These are phyloP conservation scores for Erythrobasidium yunnanense DNA, from an alignment of 768 basidiomycete species.

Conservation along the genomic window DNA sequence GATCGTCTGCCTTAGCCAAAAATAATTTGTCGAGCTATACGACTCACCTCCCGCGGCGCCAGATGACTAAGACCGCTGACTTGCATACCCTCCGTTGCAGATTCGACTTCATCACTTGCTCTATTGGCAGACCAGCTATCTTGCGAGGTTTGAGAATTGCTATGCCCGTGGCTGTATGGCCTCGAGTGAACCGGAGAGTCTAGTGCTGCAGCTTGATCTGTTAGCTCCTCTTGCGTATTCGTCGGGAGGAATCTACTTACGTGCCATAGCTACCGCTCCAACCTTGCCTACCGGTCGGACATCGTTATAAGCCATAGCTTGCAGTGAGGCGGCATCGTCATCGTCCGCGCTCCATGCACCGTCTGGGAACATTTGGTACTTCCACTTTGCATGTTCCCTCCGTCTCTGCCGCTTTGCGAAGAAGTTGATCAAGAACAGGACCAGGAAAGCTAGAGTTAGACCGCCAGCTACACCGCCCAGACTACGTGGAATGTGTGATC, in stretches of 20 bases:
- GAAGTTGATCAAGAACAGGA: conserved; percentile 7
- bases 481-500: not conserved
- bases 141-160: not conserved
- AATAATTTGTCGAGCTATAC: too few relatives aligned
- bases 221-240: too few relatives aligned
- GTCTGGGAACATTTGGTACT: not conserved
- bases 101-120: conserved; percentile 11
- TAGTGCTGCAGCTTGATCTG: too few relatives aligned
- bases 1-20: not conserved
- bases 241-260: too few relatives aligned
- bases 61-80: conserved; percentile 5
- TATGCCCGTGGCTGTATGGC: too few relatives aligned
- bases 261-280: not conserved
- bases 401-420: conserved; percentile 11
- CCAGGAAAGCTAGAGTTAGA: not conserved
- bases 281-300: not conserved
- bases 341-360: not conserved
- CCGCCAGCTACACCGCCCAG: conserved; percentile 15
- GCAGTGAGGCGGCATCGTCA: not conserved
- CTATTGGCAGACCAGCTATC: not conserved
- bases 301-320: conserved; percentile 1
- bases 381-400: not conserved
- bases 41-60: conserved; percentile 1
- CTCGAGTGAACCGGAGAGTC: too few relatives aligned
- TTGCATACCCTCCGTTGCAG: conserved; percentile 15